Conservation (phyloP, 2,329 filamentous ascomycete genomes). For the Colletotrichum tropicale region DNA sequence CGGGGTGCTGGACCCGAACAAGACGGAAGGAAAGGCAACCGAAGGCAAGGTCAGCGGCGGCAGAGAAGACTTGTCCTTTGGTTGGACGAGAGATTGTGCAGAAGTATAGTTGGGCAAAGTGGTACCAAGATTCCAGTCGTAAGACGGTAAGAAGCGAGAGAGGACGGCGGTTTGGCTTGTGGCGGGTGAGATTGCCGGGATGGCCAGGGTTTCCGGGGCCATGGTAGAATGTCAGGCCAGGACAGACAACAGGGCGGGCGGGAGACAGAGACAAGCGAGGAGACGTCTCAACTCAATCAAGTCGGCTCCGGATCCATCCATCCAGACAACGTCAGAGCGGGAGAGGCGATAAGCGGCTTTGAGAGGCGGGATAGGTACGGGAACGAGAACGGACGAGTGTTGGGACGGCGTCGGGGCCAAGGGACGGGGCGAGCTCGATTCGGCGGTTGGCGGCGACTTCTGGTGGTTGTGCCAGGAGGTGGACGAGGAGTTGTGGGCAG, state of each 20-base stretch:
- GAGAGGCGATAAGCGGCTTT: background rate
- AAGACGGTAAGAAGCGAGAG: conserved; percentile 14
- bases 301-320: background rate
- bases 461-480: background rate
- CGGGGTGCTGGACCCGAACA: background rate
- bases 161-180: background rate
- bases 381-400: background rate
- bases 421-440: background rate
- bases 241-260: background rate
- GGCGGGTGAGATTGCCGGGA: conserved; percentile 4
- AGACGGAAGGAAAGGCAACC: background rate
- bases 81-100: background rate
- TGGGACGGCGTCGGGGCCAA: background rate
- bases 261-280: background rate
- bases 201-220: conserved; percentile 6
- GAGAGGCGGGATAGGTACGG: background rate
- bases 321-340: background rate
- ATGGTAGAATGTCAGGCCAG: background rate
- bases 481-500: background rate
- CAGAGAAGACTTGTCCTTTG: background rate
- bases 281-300: background rate
- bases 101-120: background rate
- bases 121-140: conserved; percentile 4
- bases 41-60: background rate
- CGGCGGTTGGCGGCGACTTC: background rate